These are phyloP conservation scores for Populus davidiana DNA, from an alignment of 345 rosid species.

Conservation along the genomic window DNA sequence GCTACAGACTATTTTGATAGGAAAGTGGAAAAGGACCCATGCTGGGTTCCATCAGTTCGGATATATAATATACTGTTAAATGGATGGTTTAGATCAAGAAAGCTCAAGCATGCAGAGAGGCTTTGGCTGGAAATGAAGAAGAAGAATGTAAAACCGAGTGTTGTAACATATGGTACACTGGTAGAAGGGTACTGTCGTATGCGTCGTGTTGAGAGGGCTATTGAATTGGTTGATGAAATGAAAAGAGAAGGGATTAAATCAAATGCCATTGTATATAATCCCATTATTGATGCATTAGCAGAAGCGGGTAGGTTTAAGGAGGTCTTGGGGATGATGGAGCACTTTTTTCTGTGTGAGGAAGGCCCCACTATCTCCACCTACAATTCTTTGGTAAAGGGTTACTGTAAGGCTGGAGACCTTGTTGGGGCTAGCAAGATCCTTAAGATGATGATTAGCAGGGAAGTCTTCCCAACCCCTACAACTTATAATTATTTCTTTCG, in stretches of 20 bases:
- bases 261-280: slow-evolving; percentile 58
- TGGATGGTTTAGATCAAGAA: slow-evolving; percentile 78
- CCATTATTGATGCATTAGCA: slow-evolving; percentile 72
- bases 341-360: slow-evolving; percentile 52
- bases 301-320: slow-evolving; percentile 72
- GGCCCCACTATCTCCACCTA: slow-evolving; percentile 73
- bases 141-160: slow-evolving; percentile 48
- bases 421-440: slow-evolving; percentile 66
- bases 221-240: slow-evolving; percentile 65
- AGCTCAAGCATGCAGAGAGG: slow-evolving; percentile 63
- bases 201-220: slow-evolving; percentile 62
- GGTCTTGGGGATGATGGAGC: slow-evolving; percentile 65
- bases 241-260: slow-evolving; percentile 56
- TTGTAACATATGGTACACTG: slow-evolving; percentile 77
- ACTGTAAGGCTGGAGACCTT: slow-evolving; percentile 70
- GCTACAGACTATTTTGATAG: slow-evolving; percentile 49
- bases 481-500: slow-evolving; percentile 79
- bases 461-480: slow-evolving; percentile 59
- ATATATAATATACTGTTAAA: slow-evolving; percentile 66
- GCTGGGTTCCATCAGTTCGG: slow-evolving; percentile 58
- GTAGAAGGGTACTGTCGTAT: slow-evolving; percentile 76
- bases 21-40: slow-evolving; percentile 28
- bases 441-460: slow-evolving; percentile 69
- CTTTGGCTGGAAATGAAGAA: slow-evolving; percentile 66
- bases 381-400: slow-evolving; percentile 75